Evolutionary conservation across 2,329 filamentous ascomycete species (phyloP).

Genomic region (Botrytis fabae): DNA sequence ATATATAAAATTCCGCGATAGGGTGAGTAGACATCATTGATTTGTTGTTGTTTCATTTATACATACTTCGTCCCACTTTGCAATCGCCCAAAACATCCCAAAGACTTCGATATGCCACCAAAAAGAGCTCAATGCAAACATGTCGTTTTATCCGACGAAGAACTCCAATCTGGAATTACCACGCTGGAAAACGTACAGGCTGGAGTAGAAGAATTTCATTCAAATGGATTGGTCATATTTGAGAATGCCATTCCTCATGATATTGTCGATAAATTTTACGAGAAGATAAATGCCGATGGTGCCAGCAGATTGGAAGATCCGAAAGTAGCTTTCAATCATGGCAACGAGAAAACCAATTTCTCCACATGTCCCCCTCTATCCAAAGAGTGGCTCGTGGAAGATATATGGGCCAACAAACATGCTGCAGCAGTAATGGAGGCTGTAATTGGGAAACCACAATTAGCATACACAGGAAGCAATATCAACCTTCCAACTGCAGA

Average conservation of each 20-base stretch:
- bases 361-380: constrained; percentile 45
- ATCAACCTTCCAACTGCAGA: constrained; percentile 37
- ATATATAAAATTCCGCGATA: not conserved
- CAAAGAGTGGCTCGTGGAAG: constrained; percentile 41
- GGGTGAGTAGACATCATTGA: not conserved
- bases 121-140: not conserved
- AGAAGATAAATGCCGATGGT: constrained; percentile 13
- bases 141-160: constrained; percentile 14
- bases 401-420: constrained; percentile 44
- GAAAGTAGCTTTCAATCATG: constrained; percentile 20
- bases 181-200: constrained; percentile 9
- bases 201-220: constrained; percentile 20
- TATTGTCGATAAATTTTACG: constrained; percentile 14
- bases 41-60: not conserved
- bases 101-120: not conserved
- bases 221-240: constrained; percentile 16
- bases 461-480: constrained; percentile 41
- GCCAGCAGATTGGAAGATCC: constrained; percentile 17
- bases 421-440: constrained; percentile 39
- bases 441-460: constrained; percentile 42
- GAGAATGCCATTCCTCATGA: constrained; percentile 21
- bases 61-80: not conserved
- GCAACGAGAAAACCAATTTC: constrained; percentile 53
- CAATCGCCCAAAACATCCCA: too few relatives aligned
- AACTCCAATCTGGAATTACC: constrained; percentile 9